phyloP scores from a whole-genome alignment of 306 rosid genomes.

The Myrica gale region DNA sequence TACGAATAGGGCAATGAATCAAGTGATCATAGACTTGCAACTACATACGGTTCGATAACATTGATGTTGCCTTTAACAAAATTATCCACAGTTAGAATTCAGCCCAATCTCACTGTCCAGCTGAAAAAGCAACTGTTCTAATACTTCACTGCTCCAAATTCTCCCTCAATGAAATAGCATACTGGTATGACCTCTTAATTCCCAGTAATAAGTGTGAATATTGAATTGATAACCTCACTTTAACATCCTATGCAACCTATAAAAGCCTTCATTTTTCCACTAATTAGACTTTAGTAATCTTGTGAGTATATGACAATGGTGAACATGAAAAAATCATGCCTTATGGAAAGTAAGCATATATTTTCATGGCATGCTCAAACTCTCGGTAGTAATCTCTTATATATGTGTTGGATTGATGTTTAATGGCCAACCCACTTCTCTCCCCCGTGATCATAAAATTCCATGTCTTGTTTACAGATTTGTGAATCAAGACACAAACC shows the following conservation, averaged over 20 bases:
- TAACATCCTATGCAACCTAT: not conserved
- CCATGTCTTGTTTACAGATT: constrained; percentile 42
- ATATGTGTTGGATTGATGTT: constrained; percentile 1
- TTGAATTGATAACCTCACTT: not conserved
- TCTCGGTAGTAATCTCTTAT: not conserved
- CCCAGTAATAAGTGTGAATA: not conserved
- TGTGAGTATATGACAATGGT: not conserved
- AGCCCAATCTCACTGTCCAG: not conserved
- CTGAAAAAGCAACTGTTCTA: not conserved
- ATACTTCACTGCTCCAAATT: not conserved
- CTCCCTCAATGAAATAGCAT: not conserved
- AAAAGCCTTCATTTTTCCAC: not conserved
- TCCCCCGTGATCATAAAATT: constrained; percentile 20
- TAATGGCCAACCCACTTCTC: constrained; percentile 1
- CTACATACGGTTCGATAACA: too few species aligned
- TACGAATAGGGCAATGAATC: too few species aligned
- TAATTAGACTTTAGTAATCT: not conserved
- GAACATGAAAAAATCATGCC: not conserved
- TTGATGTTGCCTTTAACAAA: not conserved
- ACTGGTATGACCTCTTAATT: not conserved
- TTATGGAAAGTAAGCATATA: not conserved
- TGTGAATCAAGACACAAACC: constrained; percentile 82
- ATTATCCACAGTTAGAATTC: not conserved
- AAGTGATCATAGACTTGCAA: too few species aligned
- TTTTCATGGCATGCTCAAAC: not conserved